Evolutionary conservation across 441 rosid genomes (phyloP).

Genomic region (Adansonia gregorii): DNA sequence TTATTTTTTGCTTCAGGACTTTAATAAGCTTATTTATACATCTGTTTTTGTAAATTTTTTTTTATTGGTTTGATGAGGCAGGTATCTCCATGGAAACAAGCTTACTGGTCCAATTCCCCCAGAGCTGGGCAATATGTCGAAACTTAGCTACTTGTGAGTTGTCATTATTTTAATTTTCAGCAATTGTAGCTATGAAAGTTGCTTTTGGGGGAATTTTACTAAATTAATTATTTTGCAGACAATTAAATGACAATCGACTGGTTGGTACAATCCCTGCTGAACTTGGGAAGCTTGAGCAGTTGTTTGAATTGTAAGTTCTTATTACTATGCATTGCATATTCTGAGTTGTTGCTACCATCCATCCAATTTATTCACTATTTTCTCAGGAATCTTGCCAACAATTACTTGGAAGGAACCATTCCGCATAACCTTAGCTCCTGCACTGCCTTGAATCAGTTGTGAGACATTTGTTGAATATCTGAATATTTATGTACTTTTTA

Average conservation of each 20-base stretch:
- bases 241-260: constrained; percentile 75
- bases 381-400: constrained; percentile 88
- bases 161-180: background rate
- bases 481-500: background rate
- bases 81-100: constrained; percentile 92
- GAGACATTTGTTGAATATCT: constrained; percentile 28
- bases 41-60: no score
- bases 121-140: constrained; percentile 95
- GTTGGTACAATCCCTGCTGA: constrained; percentile 93
- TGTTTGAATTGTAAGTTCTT: constrained; percentile 82
- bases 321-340: constrained; percentile 29
- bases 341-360: constrained; percentile 38
- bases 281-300: constrained; percentile 85
- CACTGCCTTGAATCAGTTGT: constrained; percentile 86
- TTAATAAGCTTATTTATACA: no score
- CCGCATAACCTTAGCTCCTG: constrained; percentile 80
- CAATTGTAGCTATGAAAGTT: background rate
- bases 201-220: constrained; percentile 34
- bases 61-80: constrained; percentile 25
- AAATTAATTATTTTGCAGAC: constrained; percentile 44
- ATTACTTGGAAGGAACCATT: constrained; percentile 78
- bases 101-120: constrained; percentile 86
- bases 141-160: constrained; percentile 86
- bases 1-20: background rate
- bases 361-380: background rate